Evolutionary conservation across 352 stramenopile species (phyloP).

Genomic region (Globisporangium paroecandrum): DNA sequence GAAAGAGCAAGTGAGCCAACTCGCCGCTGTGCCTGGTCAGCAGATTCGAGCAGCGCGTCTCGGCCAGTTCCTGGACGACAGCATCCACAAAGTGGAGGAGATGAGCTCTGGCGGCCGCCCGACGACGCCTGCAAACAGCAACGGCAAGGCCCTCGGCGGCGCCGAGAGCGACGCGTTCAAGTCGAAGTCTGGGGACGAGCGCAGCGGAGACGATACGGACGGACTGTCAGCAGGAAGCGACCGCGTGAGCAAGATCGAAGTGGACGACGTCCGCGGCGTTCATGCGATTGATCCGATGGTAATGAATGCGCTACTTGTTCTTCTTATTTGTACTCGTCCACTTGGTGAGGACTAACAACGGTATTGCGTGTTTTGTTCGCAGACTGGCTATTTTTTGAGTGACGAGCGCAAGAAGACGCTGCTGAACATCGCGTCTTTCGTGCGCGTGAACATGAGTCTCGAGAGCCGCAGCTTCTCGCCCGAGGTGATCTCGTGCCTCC

Average conservation of each 20-base stretch:
- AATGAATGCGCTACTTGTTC: background rate
- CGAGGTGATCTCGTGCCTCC: constrained; percentile 83
- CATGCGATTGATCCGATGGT: constrained; percentile 43
- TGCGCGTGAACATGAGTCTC: constrained; percentile 77
- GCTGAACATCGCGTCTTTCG: constrained; percentile 72
- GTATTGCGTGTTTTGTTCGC: background rate
- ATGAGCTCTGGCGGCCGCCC: constrained; percentile 62
- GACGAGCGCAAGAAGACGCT: constrained; percentile 61
- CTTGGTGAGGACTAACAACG: background rate
- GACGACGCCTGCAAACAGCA: constrained; percentile 22
- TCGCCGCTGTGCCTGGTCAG: constrained; percentile 36
- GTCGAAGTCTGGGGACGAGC: constrained; percentile 23
- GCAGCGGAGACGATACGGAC: constrained; percentile 46
- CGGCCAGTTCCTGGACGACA: constrained; percentile 64
- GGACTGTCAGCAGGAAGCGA: constrained; percentile 34
- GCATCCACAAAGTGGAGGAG: constrained; percentile 69
- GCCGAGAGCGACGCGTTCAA: constrained; percentile 27
- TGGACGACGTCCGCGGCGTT: constrained; percentile 45
- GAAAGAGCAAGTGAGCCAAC: constrained; percentile 58
- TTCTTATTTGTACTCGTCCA: background rate
- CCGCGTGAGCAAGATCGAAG: constrained; percentile 52
- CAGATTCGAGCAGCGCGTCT: constrained; percentile 44
- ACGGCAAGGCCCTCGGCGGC: constrained; percentile 24
- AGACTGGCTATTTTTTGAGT: constrained; percentile 58
- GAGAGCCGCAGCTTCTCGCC: constrained; percentile 81